Base-by-base conservation (phyloP, 176 grass and related monocot genomes). In the Avena eriantha region DNA sequence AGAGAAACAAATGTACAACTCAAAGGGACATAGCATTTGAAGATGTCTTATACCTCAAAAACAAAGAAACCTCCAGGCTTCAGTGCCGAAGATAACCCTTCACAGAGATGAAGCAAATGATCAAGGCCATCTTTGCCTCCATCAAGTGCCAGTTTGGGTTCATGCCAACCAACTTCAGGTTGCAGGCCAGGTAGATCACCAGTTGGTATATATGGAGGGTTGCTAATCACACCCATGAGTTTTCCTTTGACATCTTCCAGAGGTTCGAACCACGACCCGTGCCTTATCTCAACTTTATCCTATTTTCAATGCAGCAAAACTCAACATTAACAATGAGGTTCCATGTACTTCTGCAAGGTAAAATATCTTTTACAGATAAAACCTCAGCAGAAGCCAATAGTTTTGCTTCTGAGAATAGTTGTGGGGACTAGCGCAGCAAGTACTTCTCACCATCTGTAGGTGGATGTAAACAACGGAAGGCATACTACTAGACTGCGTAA, bases 141-240 rank as follows among this genome's bases (percentile, higher is more conserved):
- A 50, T 98, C 97, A 61, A 98, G 87, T 19, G 94, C 94, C 66
- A 98, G 75, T 73, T 85, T 96, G 41, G 94, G 97, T 75, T 98
- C 97, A 55, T 96, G 92, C 84, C 84, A 94, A 50, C 94, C 92
- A 80, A 98, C 94, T 92, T 98, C 97, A 74, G 94, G 90, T 86
- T 98, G 94, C 79, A 98, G 86, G 12, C 94, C 92, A n/a, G 90
- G 71, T 78, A 98, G 39, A 85, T 98, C 84, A 18, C 55, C 79
- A 15, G 84, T 96, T 45, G 97, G 97, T 86, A 93, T 94, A 60
- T 98, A 98, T 34, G 94, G 97, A 77, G 97, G 97, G 60, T 98
- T 98, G 80, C 97, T 98, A 61, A 98, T 91, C 63, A 96, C 78
- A 34, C 97, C 94, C 15, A 73, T 85, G 13, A 98, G 85, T 69